phyloP scores from a whole-genome alignment of 202 grass and related monocot genomes.

The Tripidium arundinaceum region DNA sequence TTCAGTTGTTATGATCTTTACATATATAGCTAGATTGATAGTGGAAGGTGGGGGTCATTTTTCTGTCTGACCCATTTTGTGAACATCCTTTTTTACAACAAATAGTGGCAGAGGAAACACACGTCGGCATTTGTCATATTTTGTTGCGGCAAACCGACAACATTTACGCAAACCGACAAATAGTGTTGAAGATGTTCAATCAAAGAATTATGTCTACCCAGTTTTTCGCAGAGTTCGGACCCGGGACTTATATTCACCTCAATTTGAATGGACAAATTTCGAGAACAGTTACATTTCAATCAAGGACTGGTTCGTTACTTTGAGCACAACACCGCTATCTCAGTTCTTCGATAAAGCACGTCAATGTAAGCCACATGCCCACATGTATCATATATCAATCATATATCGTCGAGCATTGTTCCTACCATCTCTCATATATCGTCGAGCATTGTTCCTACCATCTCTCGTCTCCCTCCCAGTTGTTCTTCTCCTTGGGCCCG shows the following conservation, averaged over 20 bases:
- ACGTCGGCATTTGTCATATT: background rate
- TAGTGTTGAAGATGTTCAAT: background rate
- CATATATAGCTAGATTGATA: constrained; percentile 27
- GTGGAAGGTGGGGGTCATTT: constrained; percentile 34
- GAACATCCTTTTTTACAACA: constrained; percentile 25
- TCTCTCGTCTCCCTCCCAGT: constrained; percentile 82
- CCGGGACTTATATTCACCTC: background rate
- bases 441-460: constrained; percentile 27
- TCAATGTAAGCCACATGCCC: background rate
- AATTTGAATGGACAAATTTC: background rate
- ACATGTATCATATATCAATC: too few species aligned
- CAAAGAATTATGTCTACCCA: background rate
- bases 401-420: too few species aligned
- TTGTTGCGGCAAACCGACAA: background rate
- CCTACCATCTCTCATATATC: too few species aligned
- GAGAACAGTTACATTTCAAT: background rate
- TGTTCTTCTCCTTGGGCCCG: constrained; percentile 84
- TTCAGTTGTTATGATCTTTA: background rate
- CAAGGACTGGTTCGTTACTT: background rate
- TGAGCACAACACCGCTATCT: background rate
- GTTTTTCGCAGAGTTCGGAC: background rate
- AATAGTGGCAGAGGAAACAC: constrained; percentile 26
- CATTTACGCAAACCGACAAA: background rate
- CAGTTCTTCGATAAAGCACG: background rate
- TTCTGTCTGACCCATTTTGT: constrained; percentile 32